Percentiles rank a stretch among this genome's conserved stretches.
Conservation (phyloP, 306 rosid species). For the Hippophae gyantsensis region DNA sequence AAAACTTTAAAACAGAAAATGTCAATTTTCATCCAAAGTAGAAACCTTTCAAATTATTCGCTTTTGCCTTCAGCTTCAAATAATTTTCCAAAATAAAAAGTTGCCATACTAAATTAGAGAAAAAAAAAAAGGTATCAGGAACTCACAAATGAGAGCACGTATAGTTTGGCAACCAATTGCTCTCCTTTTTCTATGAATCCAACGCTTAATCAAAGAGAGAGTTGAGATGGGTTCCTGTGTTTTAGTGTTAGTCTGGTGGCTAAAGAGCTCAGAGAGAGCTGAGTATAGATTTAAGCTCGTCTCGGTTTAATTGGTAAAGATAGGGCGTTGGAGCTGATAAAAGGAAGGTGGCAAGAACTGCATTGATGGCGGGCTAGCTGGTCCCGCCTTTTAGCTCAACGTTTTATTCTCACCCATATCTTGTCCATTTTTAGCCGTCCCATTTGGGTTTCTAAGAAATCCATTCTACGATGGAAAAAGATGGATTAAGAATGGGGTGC, state of each 20-base stretch:
- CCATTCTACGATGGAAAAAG: too few species aligned
- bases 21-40: conserved; percentile 8
- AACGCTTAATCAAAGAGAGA: neutral
- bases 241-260: conserved; percentile 5
- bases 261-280: conserved; percentile 16
- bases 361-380: conserved; percentile 24
- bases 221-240: conserved; percentile 6
- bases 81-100: neutral
- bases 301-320: conserved; percentile 12
- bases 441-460: too few species aligned
- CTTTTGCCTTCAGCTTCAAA: neutral
- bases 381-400: conserved; percentile 21
- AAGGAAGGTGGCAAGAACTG: conserved; percentile 20
- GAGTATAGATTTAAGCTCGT: conserved; percentile 11
- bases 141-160: conserved; percentile 3
- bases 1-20: neutral
- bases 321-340: conserved; percentile 3
- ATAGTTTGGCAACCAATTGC: conserved; percentile 13
- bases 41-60: conserved; percentile 3
- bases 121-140: neutral
- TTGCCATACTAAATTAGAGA: neutral
- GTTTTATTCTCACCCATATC: neutral
- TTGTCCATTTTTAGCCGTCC: too few species aligned
- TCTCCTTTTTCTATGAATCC: conserved; percentile 2
- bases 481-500: too few species aligned